phyloP scores from a whole-genome alignment of 2,329 filamentous ascomycete species.

The Periconia macrospinosa region DNA sequence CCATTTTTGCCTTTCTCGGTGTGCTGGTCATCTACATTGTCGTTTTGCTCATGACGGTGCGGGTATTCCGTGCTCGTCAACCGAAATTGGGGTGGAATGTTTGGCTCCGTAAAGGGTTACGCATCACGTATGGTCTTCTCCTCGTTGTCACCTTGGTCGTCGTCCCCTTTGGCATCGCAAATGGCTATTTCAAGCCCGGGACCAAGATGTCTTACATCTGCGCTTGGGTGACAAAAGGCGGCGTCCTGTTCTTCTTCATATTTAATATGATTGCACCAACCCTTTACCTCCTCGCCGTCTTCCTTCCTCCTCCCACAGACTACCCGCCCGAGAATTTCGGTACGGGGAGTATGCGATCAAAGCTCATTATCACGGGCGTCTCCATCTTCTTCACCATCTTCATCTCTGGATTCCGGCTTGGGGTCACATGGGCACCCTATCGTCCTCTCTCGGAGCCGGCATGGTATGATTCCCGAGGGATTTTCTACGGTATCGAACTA shows the following conservation, averaged over 20 bases:
- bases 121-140: neutral
- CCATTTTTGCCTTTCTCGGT: neutral
- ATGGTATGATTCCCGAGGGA: neutral
- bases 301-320: neutral
- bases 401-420: neutral
- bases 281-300: neutral
- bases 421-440: neutral
- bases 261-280: neutral
- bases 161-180: neutral
- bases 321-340: neutral
- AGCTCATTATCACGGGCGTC: neutral
- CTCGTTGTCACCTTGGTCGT: neutral
- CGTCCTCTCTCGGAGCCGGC: neutral
- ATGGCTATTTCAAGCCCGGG: neutral
- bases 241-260: neutral
- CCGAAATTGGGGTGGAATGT: neutral
- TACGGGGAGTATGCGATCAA: neutral
- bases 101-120: neutral
- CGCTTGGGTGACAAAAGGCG: neutral
- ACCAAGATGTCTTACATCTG: neutral
- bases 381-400: neutral
- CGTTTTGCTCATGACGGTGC: neutral
- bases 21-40: neutral
- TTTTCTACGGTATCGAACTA: neutral
- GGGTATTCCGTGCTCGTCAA: neutral